These are phyloP conservation scores for Flaveria brownii DNA, from an alignment of 129 eudicot species.

Conservation along the genomic window DNA sequence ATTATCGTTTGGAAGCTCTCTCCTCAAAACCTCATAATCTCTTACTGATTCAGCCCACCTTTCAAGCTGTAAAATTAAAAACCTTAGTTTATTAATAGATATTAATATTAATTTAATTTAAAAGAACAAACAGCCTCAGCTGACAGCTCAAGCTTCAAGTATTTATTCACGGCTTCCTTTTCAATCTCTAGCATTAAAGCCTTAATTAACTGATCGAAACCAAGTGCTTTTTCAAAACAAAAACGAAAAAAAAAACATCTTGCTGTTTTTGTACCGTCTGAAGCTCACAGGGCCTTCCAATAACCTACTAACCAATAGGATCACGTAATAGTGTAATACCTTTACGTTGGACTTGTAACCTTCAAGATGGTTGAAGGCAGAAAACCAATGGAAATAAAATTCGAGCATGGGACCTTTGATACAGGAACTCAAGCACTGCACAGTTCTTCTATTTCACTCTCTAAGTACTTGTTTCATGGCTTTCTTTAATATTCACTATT, in stretches of 20 bases:
- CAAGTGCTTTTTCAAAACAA: not conserved
- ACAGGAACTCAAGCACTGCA: no score
- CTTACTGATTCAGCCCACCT: slow-evolving; percentile 88
- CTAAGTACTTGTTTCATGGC: not conserved
- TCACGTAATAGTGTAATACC: no score
- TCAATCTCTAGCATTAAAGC: slow-evolving; percentile 54
- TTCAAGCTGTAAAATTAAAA: slow-evolving; percentile 61
- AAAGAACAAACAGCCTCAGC: not conserved
- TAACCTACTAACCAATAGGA: no score
- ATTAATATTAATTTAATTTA: not conserved
- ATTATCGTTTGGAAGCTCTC: slow-evolving; percentile 62
- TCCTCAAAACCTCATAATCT: slow-evolving; percentile 78
- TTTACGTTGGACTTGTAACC: no score
- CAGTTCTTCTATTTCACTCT: not conserved
- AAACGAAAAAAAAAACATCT: not conserved
- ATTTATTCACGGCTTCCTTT: slow-evolving; percentile 9
- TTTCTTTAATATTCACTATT: not conserved
- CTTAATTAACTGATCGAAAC: not conserved
- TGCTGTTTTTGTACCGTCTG: no score
- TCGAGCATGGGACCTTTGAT: no score
- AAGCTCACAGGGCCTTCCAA: no score
- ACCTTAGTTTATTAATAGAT: not conserved
- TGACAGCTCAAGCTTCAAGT: slow-evolving; percentile 5
- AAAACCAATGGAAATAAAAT: no score
- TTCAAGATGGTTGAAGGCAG: no score